Percentiles rank a stretch among this genome's conserved stretches.
These are phyloP conservation scores for Sclerotinia trifoliorum DNA, from an alignment of 2,329 filamentous ascomycete genomes.

Conservation along the genomic window DNA sequence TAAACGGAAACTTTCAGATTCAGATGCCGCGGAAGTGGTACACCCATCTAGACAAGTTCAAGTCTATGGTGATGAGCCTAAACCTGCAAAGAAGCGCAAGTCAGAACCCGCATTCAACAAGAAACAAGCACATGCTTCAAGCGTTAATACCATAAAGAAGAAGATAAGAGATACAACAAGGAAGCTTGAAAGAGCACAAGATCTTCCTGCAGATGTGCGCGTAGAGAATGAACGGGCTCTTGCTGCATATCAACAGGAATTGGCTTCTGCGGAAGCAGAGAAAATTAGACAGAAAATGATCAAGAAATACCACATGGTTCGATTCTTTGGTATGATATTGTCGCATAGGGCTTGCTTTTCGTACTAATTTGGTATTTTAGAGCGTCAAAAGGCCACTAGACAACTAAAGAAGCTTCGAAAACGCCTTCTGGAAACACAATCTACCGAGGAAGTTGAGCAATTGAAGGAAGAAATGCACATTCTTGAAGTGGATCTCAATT, in stretches of 20 bases:
- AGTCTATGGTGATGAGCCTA: constrained; percentile 36
- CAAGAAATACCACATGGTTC: constrained; percentile 75
- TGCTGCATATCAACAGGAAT: constrained; percentile 62
- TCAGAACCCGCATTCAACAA: constrained; percentile 33
- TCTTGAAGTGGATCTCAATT: constrained; percentile 72
- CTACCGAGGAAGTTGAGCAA: constrained; percentile 50
- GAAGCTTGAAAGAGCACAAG: constrained; percentile 58
- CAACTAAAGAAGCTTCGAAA: constrained; percentile 64
- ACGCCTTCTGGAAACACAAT: constrained; percentile 52
- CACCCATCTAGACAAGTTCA: constrained; percentile 39
- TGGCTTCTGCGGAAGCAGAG: constrained; percentile 58
- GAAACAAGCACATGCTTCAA: constrained; percentile 39
- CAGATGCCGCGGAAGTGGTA: constrained; percentile 31
- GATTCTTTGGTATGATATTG: constrained; percentile 69
- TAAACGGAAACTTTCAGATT: constrained; percentile 37
- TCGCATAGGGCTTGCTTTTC: neutral
- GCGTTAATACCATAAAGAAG: constrained; percentile 65
- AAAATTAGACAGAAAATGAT: constrained; percentile 69
- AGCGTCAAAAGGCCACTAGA: constrained; percentile 70
- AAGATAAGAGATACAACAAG: constrained; percentile 68
- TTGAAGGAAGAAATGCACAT: constrained; percentile 61
- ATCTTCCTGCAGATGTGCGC: constrained; percentile 66
- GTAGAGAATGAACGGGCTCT: constrained; percentile 72
- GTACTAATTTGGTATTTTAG: constrained; percentile 43
- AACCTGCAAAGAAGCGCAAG: constrained; percentile 38